These are phyloP conservation scores for Ramaria sp. DNA, from an alignment of 768 basidiomycete genomes.

Conservation along the genomic window DNA sequence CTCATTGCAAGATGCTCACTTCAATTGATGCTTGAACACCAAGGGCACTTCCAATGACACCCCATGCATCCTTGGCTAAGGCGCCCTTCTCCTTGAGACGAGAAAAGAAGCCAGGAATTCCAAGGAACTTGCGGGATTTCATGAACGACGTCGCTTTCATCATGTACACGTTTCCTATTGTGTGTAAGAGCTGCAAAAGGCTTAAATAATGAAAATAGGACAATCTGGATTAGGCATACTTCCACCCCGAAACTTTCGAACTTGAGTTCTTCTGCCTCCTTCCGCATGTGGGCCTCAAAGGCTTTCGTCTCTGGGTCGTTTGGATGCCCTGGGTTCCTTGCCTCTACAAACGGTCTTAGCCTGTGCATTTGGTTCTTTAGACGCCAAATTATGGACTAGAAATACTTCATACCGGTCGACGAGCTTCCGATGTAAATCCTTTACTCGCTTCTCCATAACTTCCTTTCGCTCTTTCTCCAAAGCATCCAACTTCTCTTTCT, in stretches of 20 bases:
- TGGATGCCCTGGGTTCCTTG: slow-evolving; percentile 67
- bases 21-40: slow-evolving; percentile 10
- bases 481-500: slow-evolving; percentile 71
- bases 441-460: slow-evolving; percentile 69
- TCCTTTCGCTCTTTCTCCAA: slow-evolving; percentile 74
- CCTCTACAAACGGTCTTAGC: slow-evolving; percentile 83
- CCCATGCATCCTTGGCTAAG: slow-evolving; percentile 93
- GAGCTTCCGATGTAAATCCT: slow-evolving; percentile 66
- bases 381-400: neutral
- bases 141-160: slow-evolving; percentile 87
- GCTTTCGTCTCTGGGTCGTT: slow-evolving; percentile 74
- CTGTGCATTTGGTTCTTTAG: neutral
- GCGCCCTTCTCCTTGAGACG: slow-evolving; percentile 90
- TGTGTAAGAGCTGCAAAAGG: slow-evolving; percentile 58
- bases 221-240: slow-evolving; percentile 30
- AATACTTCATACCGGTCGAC: slow-evolving; percentile 40
- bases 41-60: slow-evolving; percentile 81
- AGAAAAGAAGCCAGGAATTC: slow-evolving; percentile 88
- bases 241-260: slow-evolving; percentile 97
- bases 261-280: slow-evolving; percentile 92
- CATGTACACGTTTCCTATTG: slow-evolving; percentile 86
- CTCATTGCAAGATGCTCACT: neutral
- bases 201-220: neutral
- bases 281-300: slow-evolving; percentile 66
- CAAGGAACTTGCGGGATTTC: slow-evolving; percentile 85